Evolutionary conservation across 345 rosid genomes (phyloP), one percentile per base, ranked within the genome.

Genomic region (Hibiscus mutabilis): DNA sequence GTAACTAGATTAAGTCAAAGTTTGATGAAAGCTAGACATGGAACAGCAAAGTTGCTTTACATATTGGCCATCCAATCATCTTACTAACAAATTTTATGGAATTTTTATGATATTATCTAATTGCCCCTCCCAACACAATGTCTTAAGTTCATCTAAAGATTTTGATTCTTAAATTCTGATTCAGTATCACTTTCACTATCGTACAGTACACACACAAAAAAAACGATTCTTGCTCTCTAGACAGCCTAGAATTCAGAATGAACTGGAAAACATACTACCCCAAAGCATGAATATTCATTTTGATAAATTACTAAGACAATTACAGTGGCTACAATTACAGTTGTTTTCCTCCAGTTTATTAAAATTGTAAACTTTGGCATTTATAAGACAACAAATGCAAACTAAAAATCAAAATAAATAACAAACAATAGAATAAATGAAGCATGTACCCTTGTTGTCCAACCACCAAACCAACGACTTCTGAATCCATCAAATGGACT

Each of bases 401-500:
- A 16, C 42, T 31, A 60, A 37, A 33, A 63, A 19, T 63, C 15
- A 63, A 47, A 5, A 19, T 27, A 24, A 46, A 15, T 15, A 10
- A 11, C n/a, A 61, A 27, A 60, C 25, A 55, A 46, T 62, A 73
- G 24, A 12, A 71, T 15, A 42, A 60, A 47, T 16, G 64, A 25
- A 70, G 70, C 29, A 40, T 77, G 63, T 61, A 83, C 86, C 83
- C 81, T 66, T 3, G 52, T 72, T 5, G 71, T 40, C 86, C 83
- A 81, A 72, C 84, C 80, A 68, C 85, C 83, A 13, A 82, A 74
- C 84, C 84, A 78, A 65, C 81, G 73, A 74, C 86, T 79, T 62
- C 61, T 72, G 64, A 74, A 81, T 74, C 76, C 73, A 49, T 75
- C 60, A 42, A 24, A 25, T 75, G 31, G 68, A 15, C 18, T 58